Percentiles rank a stretch among this genome's conserved stretches.
Conservation (phyloP, 1,284 basidiomycete species). For the Heterobasidion occidentale region DNA sequence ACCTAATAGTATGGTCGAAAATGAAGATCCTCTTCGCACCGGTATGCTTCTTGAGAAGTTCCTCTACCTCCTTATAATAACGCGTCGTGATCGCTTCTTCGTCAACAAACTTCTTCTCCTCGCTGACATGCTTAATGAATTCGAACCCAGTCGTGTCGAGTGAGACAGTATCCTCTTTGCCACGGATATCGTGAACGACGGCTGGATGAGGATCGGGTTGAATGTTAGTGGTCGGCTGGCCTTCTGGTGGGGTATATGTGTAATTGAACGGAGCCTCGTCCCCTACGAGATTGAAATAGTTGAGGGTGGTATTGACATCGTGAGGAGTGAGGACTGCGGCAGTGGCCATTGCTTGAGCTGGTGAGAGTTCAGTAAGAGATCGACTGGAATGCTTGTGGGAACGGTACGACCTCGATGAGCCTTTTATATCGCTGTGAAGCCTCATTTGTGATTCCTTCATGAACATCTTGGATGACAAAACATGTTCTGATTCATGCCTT, state of each 20-base stretch:
- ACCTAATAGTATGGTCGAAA: slow-evolving; percentile 39
- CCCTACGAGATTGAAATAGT: slow-evolving; percentile 17
- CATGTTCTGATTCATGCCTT: background rate
- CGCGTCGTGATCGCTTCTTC: slow-evolving; percentile 26
- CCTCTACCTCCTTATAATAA: slow-evolving; percentile 36
- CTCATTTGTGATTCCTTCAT: background rate
- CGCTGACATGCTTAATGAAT: slow-evolving; percentile 23
- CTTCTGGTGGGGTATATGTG: slow-evolving; percentile 17
- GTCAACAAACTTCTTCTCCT: slow-evolving; percentile 34
- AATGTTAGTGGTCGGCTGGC: slow-evolving; percentile 17
- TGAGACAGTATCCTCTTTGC: slow-evolving; percentile 23
- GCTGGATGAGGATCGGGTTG: slow-evolving; percentile 14
- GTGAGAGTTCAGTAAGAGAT: background rate
- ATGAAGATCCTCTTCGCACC: slow-evolving; percentile 35
- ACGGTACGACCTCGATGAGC: background rate
- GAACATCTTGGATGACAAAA: background rate
- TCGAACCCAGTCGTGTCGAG: slow-evolving; percentile 37
- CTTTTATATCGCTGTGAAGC: background rate
- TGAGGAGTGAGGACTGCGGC: slow-evolving; percentile 17
- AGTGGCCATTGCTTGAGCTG: slow-evolving; percentile 16
- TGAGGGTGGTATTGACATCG: slow-evolving; percentile 17
- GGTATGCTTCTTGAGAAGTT: slow-evolving; percentile 31
- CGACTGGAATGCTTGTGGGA: background rate
- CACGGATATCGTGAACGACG: slow-evolving; percentile 24
- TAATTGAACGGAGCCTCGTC: slow-evolving; percentile 21